These are phyloP conservation scores for Elaeis guineensis DNA, from an alignment of 176 grass and related monocot species.

Conservation along the genomic window DNA sequence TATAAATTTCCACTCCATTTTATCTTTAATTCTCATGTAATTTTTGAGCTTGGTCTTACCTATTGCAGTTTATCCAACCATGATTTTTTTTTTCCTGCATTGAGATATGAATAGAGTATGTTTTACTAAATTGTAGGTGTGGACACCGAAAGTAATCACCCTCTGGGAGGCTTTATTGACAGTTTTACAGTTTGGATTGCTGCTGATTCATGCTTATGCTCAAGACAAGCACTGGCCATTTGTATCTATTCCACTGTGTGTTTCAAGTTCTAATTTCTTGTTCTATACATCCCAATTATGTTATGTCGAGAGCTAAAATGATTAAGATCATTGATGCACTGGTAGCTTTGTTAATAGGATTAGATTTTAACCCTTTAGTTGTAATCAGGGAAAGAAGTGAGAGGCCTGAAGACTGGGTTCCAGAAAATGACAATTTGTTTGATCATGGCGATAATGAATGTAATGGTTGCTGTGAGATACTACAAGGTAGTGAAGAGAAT, in stretches of 20 bases:
- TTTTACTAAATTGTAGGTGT: constrained; percentile 35
- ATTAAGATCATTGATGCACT: too few species aligned
- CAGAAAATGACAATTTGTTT: constrained; percentile 19
- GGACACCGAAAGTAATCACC: constrained; percentile 76
- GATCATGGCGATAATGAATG: constrained; percentile 11
- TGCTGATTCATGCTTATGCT: constrained; percentile 77
- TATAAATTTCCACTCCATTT: too few species aligned
- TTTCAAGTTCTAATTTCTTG: not conserved
- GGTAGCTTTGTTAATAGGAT: not conserved
- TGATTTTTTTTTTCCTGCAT: too few species aligned
- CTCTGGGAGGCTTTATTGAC: constrained; percentile 74
- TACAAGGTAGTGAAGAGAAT: constrained; percentile 10
- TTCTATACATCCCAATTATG: too few species aligned
- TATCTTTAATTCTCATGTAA: too few species aligned
- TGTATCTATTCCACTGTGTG: constrained; percentile 74
- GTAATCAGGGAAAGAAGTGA: constrained; percentile 44
- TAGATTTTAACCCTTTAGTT: not conserved
- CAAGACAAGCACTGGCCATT: constrained; percentile 90
- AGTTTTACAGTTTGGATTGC: constrained; percentile 73
- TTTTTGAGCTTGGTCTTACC: too few species aligned
- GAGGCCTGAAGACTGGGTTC: constrained; percentile 93
- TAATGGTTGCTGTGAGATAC: constrained; percentile 25
- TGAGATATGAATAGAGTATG: too few species aligned
- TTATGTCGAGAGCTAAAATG: too few species aligned
- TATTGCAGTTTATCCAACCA: too few species aligned